Conservation (phyloP, 139 green algal genomes). For the Dunaliella primolecta region DNA sequence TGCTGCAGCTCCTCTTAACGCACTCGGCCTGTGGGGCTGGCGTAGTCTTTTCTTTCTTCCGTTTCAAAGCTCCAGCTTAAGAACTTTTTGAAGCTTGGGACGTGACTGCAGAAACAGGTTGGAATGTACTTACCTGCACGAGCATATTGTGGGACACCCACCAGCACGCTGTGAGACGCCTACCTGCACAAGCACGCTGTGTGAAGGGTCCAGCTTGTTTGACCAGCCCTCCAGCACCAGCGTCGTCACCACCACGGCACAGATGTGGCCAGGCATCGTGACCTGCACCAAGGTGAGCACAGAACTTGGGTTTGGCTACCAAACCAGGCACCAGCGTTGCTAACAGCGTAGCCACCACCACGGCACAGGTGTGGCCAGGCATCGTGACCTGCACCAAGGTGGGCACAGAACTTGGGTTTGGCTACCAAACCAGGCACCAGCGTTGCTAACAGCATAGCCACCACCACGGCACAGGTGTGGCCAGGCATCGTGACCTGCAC, state of each 20-base stretch:
- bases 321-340: neutral
- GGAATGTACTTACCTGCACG: slow-evolving; percentile 40
- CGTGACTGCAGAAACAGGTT: neutral
- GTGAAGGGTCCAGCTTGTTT: slow-evolving; percentile 63
- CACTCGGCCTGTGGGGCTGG: too few species aligned
- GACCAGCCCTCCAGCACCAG: slow-evolving; percentile 88
- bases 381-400: slow-evolving; percentile 61
- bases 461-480: slow-evolving; percentile 82
- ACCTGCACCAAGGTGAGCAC: too few species aligned
- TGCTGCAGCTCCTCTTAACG: too few species aligned
- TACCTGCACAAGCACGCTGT: slow-evolving; percentile 63
- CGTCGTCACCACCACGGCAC: slow-evolving; percentile 80
- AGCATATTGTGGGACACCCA: slow-evolving; percentile 63
- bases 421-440: neutral
- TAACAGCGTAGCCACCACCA: slow-evolving; percentile 85
- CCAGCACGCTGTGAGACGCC: neutral
- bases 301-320: too few species aligned
- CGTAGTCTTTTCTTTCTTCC: too few species aligned
- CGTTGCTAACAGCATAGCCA: slow-evolving; percentile 74
- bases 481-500: slow-evolving; percentile 72
- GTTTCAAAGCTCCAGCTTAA: too few species aligned
- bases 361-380: slow-evolving; percentile 82
- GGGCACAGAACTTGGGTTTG: too few species aligned
- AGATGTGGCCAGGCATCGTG: slow-evolving; percentile 81
- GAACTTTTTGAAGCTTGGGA: too few species aligned